Evolutionary conservation across 441 rosid genomes (phyloP), one percentile per base, ranked within the genome.

Genomic region (Populus trichocarpa): DNA sequence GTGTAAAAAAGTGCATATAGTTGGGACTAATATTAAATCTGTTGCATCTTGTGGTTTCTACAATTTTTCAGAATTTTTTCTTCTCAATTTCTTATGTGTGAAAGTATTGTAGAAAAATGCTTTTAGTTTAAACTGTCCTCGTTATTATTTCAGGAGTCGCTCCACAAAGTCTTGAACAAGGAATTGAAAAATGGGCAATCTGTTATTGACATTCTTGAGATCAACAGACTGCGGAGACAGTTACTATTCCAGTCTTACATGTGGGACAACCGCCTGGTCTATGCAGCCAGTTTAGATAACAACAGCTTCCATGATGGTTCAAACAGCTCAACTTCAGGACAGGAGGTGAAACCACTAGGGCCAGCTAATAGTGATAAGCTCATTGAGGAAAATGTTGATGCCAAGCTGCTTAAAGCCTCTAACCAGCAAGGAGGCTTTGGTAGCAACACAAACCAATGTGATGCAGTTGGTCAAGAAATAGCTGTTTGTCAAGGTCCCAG

Each of bases 231-330:
- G 80, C 89, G 94, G 78, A 86, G 97, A 78, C 99, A 90, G 83
- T 83, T 97, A 72, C 85, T 97, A 74, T 88, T 93, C 84, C 99
- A 91, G 80, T 91, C 98, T 80, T 88, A 87, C 84, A 84, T 91
- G 87, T 97, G 99, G 99, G 98, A 97, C 81, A 90, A 93, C 75
- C 93, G 91, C 69, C 90, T 97, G 72, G 81, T 95, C 77, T 85
- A 80, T 84, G 90, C 93, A 73, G 86, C 93, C 69, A 88, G 71
- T 85, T 73, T 74, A 76, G 89, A 80, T 40, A 83, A 78, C 76
- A 66, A 78, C 68, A 83, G 81, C 70, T 70, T n/a, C 61, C 86
- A 80, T 68, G 89, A 84, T 80, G 72, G 79, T 77, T 75, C 73
- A 68, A 86, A 73, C 79, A 77, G 73, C 85, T 86, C 81, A 61